phyloP scores from a whole-genome alignment of 768 basidiomycete species.

The Arthromyces matolae region DNA sequence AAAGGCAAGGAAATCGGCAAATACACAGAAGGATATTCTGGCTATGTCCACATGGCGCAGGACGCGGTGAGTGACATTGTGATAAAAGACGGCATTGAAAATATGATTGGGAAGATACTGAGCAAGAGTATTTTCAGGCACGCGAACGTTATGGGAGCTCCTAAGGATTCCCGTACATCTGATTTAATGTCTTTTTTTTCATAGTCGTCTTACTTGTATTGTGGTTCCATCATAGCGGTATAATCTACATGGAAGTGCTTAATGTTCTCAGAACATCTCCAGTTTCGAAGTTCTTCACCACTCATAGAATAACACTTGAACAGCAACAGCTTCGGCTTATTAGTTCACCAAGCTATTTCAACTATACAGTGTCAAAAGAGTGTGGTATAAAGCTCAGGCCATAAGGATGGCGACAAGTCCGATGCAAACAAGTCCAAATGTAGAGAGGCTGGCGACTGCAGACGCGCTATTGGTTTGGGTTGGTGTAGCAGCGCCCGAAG shows the following conservation, averaged over 20 bases:
- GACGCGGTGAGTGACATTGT: slow-evolving; percentile 50
- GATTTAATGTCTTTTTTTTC: slow-evolving; percentile 7
- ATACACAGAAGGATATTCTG: slow-evolving; percentile 62
- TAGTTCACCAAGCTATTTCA: no score
- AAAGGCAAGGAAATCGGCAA: slow-evolving; percentile 83
- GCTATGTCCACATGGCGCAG: slow-evolving; percentile 70
- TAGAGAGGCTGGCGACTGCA: slow-evolving; percentile 1
- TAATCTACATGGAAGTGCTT: no score
- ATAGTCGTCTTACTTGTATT: no score
- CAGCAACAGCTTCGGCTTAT: no score
- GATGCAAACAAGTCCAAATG: slow-evolving; percentile 4
- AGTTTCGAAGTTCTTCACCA: no score
- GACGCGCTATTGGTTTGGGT: slow-evolving; percentile 8
- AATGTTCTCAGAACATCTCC: no score
- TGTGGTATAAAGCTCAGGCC: neutral
- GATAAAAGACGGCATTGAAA: slow-evolving; percentile 8
- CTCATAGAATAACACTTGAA: no score
- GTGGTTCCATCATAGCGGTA: no score
- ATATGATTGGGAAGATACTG: slow-evolving; percentile 10
- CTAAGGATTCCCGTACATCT: slow-evolving; percentile 3
- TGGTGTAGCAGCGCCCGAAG: slow-evolving; percentile 11
- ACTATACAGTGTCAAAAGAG: slow-evolving; percentile 1
- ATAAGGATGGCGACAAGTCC: slow-evolving; percentile 6
- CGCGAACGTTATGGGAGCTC: slow-evolving; percentile 38
- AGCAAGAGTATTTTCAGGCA: slow-evolving; percentile 26